A percentile compares a stretch with the other conserved stretches of the same genome.
Evolutionary conservation across 2,329 filamentous ascomycete genomes (phyloP).

Genomic region (Onygenales sp.): DNA sequence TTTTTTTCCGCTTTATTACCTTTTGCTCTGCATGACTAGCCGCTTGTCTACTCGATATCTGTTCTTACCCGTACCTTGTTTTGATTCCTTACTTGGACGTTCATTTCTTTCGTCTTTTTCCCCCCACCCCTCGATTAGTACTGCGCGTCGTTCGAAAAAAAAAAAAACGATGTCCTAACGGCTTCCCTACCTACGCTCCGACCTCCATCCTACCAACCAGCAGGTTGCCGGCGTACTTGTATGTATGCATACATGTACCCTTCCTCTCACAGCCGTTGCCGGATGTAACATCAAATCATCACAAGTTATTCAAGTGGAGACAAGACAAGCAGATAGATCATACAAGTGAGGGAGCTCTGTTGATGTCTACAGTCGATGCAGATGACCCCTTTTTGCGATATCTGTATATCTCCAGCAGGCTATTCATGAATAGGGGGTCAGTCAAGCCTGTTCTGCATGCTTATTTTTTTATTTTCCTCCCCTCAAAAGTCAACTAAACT

Average conservation of each 20-base stretch:
- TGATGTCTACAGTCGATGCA: too few species aligned
- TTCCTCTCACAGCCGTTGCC: conserved; percentile 1
- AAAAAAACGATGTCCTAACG: not conserved
- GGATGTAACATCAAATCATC: not conserved
- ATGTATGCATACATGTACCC: not conserved
- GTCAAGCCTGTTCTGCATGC: too few species aligned
- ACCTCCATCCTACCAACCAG: not conserved
- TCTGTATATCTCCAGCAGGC: too few species aligned
- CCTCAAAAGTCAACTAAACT: too few species aligned
- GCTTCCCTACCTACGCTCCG: not conserved
- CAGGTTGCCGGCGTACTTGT: not conserved
- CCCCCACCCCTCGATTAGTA: not conserved
- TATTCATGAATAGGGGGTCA: too few species aligned
- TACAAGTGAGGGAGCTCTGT: not conserved
- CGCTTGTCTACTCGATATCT: not conserved
- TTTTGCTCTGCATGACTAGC: not conserved
- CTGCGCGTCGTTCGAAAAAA: not conserved
- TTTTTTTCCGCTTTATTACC: not conserved
- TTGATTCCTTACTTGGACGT: not conserved
- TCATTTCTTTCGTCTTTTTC: not conserved
- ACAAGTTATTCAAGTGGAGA: not conserved
- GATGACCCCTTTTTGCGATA: too few species aligned
- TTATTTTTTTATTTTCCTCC: too few species aligned
- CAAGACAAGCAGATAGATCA: not conserved
- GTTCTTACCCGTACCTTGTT: not conserved